These are phyloP conservation scores for Wickerhamiella sergipiensis DNA, from an alignment of 805 yeast species.

Conservation along the genomic window DNA sequence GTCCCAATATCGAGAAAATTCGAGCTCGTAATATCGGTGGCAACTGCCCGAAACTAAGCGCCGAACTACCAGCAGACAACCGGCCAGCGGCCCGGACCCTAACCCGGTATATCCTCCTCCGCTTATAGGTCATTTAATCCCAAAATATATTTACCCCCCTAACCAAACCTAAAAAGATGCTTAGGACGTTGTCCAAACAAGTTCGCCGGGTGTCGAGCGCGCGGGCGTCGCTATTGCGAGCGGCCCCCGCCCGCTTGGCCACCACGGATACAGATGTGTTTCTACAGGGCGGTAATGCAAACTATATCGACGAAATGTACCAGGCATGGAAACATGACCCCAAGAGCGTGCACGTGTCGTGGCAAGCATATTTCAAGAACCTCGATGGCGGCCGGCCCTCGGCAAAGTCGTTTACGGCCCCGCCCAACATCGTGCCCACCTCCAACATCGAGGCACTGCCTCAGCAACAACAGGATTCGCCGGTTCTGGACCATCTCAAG, in stretches of 20 bases:
- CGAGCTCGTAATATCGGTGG: too few relatives aligned
- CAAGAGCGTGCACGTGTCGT: constrained; percentile 77
- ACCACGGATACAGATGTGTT: constrained; percentile 45
- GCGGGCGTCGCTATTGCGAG: not conserved
- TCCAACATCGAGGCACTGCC: constrained; percentile 30
- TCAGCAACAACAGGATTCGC: constrained; percentile 12
- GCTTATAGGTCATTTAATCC: not conserved
- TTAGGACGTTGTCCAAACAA: constrained; percentile 3
- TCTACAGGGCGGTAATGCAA: constrained; percentile 70
- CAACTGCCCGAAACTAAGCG: too few relatives aligned
- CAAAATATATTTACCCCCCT: not conserved
- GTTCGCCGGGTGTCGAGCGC: not conserved
- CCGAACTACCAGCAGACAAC: not conserved
- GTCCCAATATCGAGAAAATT: too few relatives aligned
- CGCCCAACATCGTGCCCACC: constrained; percentile 74
- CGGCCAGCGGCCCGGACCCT: not conserved
- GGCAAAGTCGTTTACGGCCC: constrained; percentile 69
- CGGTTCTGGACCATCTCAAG: constrained; percentile 61
- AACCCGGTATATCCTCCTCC: not conserved
- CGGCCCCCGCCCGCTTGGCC: constrained; percentile 7
- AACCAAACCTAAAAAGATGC: not conserved
- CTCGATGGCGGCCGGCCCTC: constrained; percentile 58
- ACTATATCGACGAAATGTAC: constrained; percentile 96
- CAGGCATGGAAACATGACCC: constrained; percentile 90
- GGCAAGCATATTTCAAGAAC: constrained; percentile 93